Conservation (phyloP, 352 stramenopile species). For the Phytophthora tubulina region DNA sequence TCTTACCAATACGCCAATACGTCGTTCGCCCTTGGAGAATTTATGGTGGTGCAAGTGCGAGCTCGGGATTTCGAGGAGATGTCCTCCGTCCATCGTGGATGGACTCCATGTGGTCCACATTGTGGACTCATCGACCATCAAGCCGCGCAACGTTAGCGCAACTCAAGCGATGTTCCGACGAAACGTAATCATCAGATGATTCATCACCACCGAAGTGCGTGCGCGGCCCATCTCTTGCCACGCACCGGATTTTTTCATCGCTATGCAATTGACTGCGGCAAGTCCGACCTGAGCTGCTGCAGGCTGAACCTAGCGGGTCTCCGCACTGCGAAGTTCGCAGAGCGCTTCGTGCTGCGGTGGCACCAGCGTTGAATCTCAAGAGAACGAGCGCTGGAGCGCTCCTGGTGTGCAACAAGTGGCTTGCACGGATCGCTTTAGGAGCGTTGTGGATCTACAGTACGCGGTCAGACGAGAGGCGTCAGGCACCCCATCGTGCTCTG, state of each 20-base stretch:
- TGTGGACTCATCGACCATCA: slow-evolving; percentile 9
- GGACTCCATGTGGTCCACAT: no score
- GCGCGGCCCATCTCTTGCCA: slow-evolving; percentile 17
- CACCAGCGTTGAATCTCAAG: neutral
- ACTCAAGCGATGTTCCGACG: slow-evolving; percentile 33
- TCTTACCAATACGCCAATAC: no score
- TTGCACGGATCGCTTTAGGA: neutral
- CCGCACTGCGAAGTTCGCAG: neutral
- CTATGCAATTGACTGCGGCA: neutral
- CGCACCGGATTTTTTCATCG: slow-evolving; percentile 30
- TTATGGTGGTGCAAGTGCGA: no score
- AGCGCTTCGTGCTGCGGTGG: neutral
- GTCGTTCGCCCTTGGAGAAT: no score
- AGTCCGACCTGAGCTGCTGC: slow-evolving; percentile 2
- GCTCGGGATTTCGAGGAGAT: no score
- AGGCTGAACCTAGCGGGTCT: neutral
- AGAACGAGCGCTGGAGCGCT: neutral
- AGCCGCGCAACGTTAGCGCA: slow-evolving; percentile 18
- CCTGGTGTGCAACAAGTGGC: neutral
- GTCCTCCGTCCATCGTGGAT: no score
- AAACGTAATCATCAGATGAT: slow-evolving; percentile 26
- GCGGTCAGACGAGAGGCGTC: neutral
- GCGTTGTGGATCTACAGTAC: neutral
- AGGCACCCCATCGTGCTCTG: slow-evolving; percentile 3
- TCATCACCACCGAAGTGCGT: neutral